Evolutionary conservation across 768 basidiomycete species (phyloP).

Genomic region (Boletus bicolor): DNA sequence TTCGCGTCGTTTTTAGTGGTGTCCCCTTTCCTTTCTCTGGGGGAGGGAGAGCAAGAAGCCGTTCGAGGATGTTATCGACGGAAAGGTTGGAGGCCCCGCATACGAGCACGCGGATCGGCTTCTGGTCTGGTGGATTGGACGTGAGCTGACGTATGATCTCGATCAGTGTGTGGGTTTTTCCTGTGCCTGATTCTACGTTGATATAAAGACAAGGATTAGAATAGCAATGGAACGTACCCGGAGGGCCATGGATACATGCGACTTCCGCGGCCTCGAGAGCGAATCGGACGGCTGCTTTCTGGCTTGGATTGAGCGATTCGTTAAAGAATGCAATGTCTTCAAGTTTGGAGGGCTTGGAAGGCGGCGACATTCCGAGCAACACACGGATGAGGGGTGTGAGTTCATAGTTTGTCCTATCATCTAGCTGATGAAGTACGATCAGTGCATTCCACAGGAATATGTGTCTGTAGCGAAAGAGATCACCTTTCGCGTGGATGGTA

Average conservation of each 20-base stretch:
- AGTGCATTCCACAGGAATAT: background rate
- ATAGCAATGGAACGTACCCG: conserved; percentile 46
- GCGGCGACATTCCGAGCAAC: conserved; percentile 61
- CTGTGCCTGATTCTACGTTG: conserved; percentile 55
- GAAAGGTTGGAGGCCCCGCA: conserved; percentile 94
- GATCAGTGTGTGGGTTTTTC: conserved; percentile 94
- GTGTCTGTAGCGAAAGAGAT: background rate
- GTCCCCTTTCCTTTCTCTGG: conserved; percentile 43
- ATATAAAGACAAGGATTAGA: background rate
- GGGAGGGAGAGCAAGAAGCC: conserved; percentile 63
- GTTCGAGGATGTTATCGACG: conserved; percentile 92
- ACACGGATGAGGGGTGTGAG: conserved; percentile 58
- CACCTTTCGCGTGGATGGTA: conserved; percentile 28
- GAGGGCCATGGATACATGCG: conserved; percentile 96
- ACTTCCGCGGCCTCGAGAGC: conserved; percentile 79
- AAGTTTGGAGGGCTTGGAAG: conserved; percentile 38
- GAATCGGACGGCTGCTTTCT: conserved; percentile 79
- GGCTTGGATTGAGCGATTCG: conserved; percentile 72
- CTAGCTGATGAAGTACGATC: conserved; percentile 23
- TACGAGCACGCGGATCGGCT: conserved; percentile 66
- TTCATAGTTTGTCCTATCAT: conserved; percentile 42
- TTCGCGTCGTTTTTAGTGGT: conserved; percentile 66
- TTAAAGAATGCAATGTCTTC: conserved; percentile 66
- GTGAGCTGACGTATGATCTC: conserved; percentile 89
- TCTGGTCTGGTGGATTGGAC: conserved; percentile 39